Base-by-base conservation (phyloP, 495 filamentous ascomycete genomes). In the Penicillium soppii region DNA sequence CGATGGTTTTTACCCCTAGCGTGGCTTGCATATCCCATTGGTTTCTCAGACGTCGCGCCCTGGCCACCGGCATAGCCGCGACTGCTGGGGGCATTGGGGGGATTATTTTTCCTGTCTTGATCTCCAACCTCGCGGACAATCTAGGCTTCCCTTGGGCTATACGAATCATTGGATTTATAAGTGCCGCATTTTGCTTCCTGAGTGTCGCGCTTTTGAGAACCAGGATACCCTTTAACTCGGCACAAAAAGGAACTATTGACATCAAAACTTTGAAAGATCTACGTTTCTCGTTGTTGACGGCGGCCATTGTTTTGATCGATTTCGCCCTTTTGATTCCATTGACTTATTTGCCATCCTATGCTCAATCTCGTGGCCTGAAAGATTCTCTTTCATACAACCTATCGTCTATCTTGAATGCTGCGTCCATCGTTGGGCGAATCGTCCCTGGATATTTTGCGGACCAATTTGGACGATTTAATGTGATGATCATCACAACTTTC, bases 11-110 rank as follows among this genome's bases (percentile, higher is more conserved):
- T 62, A 85, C 83, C 58, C 77, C 83, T 3, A 76, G 78, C 7
- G 75, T 79, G 54, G 71, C 69, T 43, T 75, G 75, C 20, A 70
- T 82, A 8, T 71, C 76, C 1, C 82, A 82, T 3, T 90, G 85
- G 86, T 90, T 89, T 66, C 75, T 72, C 62, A 75, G 75, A 46
- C 71, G 76, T 29, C 74, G 87, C 9, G 86, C 79, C 12, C 67
- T 82, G 1, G 84, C 87, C 1, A 76, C 50, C 5, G 56, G 56
- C 5, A 48, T 59, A 16, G 49, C 57, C 10, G 42, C 29, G 4
- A 54, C 53, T 10, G 52, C 49, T 33, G 53, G 60, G 10, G 49
- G 50, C 5, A 42, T 63, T 20, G 56, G 53, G 7, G 57, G 50
- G 2, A 59, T 88, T 23, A 74, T 89, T 10, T 74, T 87, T 32